A percentile compares a stretch with the other conserved stretches of the same genome.
Evolutionary conservation across 1,139 yeast genomes (phyloP).

Genomic region (Pichia sp.): DNA sequence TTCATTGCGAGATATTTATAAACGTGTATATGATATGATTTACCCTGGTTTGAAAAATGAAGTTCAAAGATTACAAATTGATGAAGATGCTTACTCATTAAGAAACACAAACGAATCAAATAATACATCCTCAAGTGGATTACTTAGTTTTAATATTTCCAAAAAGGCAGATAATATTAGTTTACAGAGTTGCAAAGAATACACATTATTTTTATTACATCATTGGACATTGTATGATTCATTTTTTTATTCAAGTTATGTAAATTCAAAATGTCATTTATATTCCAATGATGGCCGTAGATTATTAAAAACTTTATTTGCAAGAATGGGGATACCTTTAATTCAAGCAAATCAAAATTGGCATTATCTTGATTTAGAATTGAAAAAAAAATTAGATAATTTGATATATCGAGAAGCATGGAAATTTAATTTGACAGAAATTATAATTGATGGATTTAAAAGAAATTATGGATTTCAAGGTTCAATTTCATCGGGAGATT

Average conservation of each 20-base stretch:
- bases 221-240: slow-evolving; percentile 94
- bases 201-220: slow-evolving; percentile 75
- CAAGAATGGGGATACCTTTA: slow-evolving; percentile 91
- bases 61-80: slow-evolving; percentile 56
- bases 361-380: slow-evolving; percentile 79
- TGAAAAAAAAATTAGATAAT: slow-evolving; percentile 66
- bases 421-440: slow-evolving; percentile 74
- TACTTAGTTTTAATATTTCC: slow-evolving; percentile 29
- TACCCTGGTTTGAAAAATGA: slow-evolving; percentile 79
- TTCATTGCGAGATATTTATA: slow-evolving; percentile 67
- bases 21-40: slow-evolving; percentile 67
- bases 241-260: slow-evolving; percentile 82
- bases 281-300: slow-evolving; percentile 94
- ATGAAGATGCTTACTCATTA: slow-evolving; percentile 14
- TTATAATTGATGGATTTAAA: slow-evolving; percentile 79
- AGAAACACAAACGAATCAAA: neutral
- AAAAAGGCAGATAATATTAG: slow-evolving; percentile 60
- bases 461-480: slow-evolving; percentile 85
- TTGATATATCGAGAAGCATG: slow-evolving; percentile 69
- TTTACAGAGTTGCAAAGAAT: slow-evolving; percentile 72
- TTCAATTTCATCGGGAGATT: slow-evolving; percentile 85
- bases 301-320: slow-evolving; percentile 82
- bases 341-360: slow-evolving; percentile 87
- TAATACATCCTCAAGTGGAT: neutral
- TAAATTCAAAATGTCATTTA: slow-evolving; percentile 76